Base-by-base conservation (phyloP, 441 rosid species). In the Erodium trifolium region DNA sequence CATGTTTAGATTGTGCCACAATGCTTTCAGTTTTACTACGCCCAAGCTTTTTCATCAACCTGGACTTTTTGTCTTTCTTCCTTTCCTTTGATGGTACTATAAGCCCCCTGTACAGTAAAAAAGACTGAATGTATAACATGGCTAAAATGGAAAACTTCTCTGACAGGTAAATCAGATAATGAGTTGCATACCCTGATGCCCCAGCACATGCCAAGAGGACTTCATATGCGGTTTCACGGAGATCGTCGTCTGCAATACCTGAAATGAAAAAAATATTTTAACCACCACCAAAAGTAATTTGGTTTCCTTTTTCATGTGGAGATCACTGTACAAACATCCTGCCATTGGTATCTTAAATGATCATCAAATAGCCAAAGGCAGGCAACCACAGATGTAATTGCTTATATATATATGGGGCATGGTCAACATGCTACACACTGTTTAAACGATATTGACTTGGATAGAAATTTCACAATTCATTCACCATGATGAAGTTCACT, bases 171-270 rank as follows among this genome's bases (percentile, higher is more conserved):
- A 69, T 10, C 6, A 70, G 71, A 70, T 11, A 43, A 41, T 68
- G 37, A 60, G 70, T 51, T 41, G 70, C 79, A 73, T 83, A 95
- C 99, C 99, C 98, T 53, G 98, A 76, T 69, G 99, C 95, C 70
- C 99, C 99, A 70, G 99, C 99, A 75, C 97, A 92, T 59, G 97
- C 96, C 84, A 95, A 78, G 63, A 95, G 92, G 80, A 89, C 76
- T 82, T 92, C 98, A 67, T 87, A 95, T 47, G 99, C 96, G 70
- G 93, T 89, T 82, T 95, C 98, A 10, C 97, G 95, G 41, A 92
- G 90, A 80, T 95, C 99, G 49, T 95, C 99, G 76, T 89, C 98
- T 31, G 88, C 81, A 34, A 89, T 84, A 77, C 97, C 99, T 95
- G 82, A 75, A 80, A 41, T 41, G 77, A 67, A 70, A 18, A 77